Percentiles rank a stretch among this genome's conserved stretches.
Evolutionary conservation across 352 stramenopile species (phyloP).

Genomic region (Phytophthora pluvialis): DNA sequence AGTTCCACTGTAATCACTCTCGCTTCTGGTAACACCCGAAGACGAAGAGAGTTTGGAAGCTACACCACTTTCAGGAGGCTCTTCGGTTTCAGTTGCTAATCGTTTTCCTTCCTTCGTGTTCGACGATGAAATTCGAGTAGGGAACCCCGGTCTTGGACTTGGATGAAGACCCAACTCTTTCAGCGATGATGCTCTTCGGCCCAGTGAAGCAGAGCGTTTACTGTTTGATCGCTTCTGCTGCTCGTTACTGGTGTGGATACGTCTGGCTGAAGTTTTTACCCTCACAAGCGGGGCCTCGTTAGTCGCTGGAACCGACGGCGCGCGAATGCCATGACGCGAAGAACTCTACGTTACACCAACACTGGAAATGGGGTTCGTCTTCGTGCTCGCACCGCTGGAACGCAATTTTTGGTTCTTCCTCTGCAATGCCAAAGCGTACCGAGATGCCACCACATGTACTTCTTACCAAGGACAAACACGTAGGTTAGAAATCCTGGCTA

Average conservation of each 20-base stretch:
- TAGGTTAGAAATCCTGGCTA: neutral
- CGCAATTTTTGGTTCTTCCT: constrained; percentile 41
- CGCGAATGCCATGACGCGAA: neutral
- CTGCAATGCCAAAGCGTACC: constrained; percentile 63
- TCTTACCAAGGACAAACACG: constrained; percentile 9
- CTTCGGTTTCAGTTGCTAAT: neutral
- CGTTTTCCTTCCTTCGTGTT: neutral
- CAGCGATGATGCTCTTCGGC: too few relatives aligned
- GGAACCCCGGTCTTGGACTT: constrained; percentile 18
- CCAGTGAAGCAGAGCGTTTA: too few relatives aligned
- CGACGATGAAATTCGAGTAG: constrained; percentile 12
- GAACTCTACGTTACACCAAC: too few relatives aligned
- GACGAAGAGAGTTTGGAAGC: neutral
- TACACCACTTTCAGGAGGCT: neutral
- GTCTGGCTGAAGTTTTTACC: neutral
- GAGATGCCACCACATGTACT: constrained; percentile 66
- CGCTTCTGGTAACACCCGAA: neutral
- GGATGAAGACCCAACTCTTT: constrained; percentile 4
- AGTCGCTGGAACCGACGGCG: neutral
- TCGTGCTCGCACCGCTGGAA: neutral
- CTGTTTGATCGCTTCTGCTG: too few relatives aligned
- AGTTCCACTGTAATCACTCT: neutral
- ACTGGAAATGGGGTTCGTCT: too few relatives aligned
- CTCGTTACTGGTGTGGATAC: neutral
- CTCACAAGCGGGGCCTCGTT: neutral